Conservation (phyloP, 2,329 filamentous ascomycete genomes). For the Fusarium keratoplasticum region DNA sequence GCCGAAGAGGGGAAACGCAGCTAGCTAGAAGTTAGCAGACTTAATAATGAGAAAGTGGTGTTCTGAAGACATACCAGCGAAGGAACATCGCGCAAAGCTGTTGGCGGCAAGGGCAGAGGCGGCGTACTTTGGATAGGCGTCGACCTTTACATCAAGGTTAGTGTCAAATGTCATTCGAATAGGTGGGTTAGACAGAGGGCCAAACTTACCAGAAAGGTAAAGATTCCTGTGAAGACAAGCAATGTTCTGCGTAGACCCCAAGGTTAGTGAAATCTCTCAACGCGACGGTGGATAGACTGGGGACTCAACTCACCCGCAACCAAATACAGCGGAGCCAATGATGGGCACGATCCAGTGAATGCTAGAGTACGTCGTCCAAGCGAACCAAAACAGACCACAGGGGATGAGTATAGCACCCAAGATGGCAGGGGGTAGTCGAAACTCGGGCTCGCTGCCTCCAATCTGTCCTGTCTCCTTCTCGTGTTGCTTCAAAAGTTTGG, state of each 20-base stretch:
- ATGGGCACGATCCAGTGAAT: conserved; percentile 36
- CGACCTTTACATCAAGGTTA: conserved; percentile 4
- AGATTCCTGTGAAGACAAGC: conserved; percentile 25
- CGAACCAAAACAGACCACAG: conserved; percentile 31
- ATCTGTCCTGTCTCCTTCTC: conserved; percentile 19
- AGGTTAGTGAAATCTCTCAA: not conserved
- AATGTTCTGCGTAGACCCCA: conserved; percentile 5
- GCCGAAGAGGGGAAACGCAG: conserved; percentile 25
- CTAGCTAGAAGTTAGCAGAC: not conserved
- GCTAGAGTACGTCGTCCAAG: conserved; percentile 19
- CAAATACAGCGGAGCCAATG: conserved; percentile 28
- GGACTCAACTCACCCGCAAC: conserved; percentile 29
- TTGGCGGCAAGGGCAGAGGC: conserved; percentile 39
- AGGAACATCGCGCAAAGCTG: conserved; percentile 31
- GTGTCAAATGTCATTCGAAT: not conserved
- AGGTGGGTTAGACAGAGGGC: no score
- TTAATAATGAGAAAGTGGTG: rapidly evolving
- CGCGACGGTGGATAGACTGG: not conserved
- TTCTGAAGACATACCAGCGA: conserved; percentile 18
- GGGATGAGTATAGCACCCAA: conserved; percentile 27
- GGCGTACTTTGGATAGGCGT: conserved; percentile 33
- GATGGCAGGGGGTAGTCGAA: conserved; percentile 19
- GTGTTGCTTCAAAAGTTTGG: not conserved
- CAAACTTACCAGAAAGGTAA: conserved; percentile 29
- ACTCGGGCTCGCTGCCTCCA: conserved; percentile 26